Percentiles rank a stretch among this genome's conserved stretches.
These are phyloP conservation scores for Lactarius hengduanensis DNA, from an alignment of 768 basidiomycete genomes.

Conservation along the genomic window DNA sequence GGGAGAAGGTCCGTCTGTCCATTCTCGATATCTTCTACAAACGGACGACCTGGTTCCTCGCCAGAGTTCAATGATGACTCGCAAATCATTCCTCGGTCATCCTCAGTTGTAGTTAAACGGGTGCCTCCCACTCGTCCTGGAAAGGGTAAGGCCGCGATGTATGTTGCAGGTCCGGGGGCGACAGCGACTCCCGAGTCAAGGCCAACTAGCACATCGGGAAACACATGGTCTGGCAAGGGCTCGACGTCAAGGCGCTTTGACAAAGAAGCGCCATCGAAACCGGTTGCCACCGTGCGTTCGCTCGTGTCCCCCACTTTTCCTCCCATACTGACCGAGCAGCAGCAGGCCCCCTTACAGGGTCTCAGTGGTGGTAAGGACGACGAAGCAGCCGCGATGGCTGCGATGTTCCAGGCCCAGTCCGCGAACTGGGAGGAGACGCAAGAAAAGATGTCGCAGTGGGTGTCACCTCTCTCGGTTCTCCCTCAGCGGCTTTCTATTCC, in stretches of 20 bases:
- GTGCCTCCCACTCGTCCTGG: constrained; percentile 79
- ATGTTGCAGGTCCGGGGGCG: constrained; percentile 49
- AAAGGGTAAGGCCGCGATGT: constrained; percentile 78
- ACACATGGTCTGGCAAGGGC: constrained; percentile 58
- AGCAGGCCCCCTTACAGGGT: constrained; percentile 37
- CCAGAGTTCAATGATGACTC: constrained; percentile 92
- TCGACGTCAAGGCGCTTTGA: constrained; percentile 89
- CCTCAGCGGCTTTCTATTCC: constrained; percentile 77
- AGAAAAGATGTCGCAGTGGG: constrained; percentile 99
- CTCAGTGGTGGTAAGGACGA: constrained; percentile 52
- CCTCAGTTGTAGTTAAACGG: constrained; percentile 91
- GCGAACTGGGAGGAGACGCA: constrained; percentile 98
- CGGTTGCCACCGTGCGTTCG: constrained; percentile 7
- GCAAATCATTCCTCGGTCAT: constrained; percentile 88
- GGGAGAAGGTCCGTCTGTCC: constrained; percentile 69
- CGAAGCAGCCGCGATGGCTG: constrained; percentile 94
- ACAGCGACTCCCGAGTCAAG: constrained; percentile 41
- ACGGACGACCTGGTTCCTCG: constrained; percentile 2
- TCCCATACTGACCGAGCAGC: neutral
- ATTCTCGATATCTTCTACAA: neutral
- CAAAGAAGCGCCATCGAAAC: constrained; percentile 42
- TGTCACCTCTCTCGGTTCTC: constrained; percentile 57
- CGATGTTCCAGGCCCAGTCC: constrained; percentile 94
- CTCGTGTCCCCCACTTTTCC: neutral
- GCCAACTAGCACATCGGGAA: constrained; percentile 30